Percentiles rank a stretch among this genome's conserved stretches.
phyloP scores from a whole-genome alignment of 2,329 filamentous ascomycete species.

The Didymella arachidicola region DNA sequence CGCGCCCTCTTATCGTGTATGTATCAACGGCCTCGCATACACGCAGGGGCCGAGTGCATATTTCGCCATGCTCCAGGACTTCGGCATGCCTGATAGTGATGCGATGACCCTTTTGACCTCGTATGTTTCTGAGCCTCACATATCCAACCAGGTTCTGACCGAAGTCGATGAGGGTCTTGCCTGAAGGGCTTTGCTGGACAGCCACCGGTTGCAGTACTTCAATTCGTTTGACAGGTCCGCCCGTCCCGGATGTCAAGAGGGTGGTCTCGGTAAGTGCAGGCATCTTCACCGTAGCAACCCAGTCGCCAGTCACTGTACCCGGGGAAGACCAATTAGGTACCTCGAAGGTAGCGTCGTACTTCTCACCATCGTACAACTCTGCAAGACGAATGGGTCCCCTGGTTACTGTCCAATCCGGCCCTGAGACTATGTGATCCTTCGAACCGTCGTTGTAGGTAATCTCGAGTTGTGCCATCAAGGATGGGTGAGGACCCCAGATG shows the following conservation, averaged over 20 bases:
- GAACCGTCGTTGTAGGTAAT: neutral
- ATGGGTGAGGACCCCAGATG: neutral
- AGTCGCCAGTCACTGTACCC: neutral
- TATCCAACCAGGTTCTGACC: constrained; percentile 12
- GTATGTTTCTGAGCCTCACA: constrained; percentile 3
- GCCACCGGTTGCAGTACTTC: neutral
- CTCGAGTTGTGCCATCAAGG: constrained; percentile 6
- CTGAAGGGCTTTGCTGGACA: neutral
- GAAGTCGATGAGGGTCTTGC: constrained; percentile 6
- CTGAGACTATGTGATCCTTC: neutral
- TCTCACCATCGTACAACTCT: constrained; percentile 63
- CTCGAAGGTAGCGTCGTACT: constrained; percentile 55
- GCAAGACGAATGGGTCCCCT: constrained; percentile 14
- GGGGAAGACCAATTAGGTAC: constrained; percentile 22
- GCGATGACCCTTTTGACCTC: neutral
- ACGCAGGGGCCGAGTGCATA: constrained; percentile 1
- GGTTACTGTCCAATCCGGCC: neutral
- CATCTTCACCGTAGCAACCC: neutral
- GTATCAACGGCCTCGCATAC: constrained; percentile 6
- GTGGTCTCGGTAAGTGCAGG: neutral
- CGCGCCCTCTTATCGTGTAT: constrained; percentile 1
- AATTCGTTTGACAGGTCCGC: constrained; percentile 1
- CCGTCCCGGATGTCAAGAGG: neutral
- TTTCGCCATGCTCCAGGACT: constrained; percentile 8
- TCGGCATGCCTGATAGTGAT: constrained; percentile 3